These are phyloP conservation scores for Oldenlandia corymbosa DNA, from an alignment of 257 asterid species.

Conservation along the genomic window DNA sequence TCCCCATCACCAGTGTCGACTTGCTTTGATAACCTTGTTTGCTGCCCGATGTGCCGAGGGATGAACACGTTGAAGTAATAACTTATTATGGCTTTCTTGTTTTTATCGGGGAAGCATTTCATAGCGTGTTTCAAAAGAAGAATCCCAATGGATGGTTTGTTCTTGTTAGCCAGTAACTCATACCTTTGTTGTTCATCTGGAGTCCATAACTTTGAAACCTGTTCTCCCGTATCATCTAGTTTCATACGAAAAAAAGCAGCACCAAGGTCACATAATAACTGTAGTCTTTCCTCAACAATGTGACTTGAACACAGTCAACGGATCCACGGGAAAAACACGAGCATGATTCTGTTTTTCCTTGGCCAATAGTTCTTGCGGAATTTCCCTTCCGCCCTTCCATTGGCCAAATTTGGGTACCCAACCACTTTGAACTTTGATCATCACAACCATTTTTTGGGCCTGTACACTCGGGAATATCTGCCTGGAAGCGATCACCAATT, in stretches of 20 bases:
- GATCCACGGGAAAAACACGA: slow-evolving; percentile 40
- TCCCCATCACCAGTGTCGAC: slow-evolving; percentile 54
- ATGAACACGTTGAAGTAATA: slow-evolving; percentile 66
- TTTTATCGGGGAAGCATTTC: slow-evolving; percentile 41
- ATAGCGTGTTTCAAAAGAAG: slow-evolving; percentile 49
- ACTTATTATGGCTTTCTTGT: slow-evolving; percentile 30
- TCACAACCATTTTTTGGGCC: slow-evolving; percentile 25
- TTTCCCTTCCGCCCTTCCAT: slow-evolving; percentile 18
- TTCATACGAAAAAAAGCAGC: slow-evolving; percentile 61
- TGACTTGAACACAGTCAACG: slow-evolving; percentile 45
- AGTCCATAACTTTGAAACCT: slow-evolving; percentile 51
- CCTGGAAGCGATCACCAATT: slow-evolving; percentile 79
- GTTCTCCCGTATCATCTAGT: slow-evolving; percentile 74
- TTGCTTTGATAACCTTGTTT: slow-evolving; percentile 34
- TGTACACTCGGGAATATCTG: slow-evolving; percentile 57
- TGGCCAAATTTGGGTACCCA: slow-evolving; percentile 68
- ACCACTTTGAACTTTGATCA: slow-evolving; percentile 48
- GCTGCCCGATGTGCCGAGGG: slow-evolving; percentile 44
- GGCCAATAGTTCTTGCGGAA: slow-evolving; percentile 37
- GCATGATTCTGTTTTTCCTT: slow-evolving; percentile 54
- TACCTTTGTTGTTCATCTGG: slow-evolving; percentile 42
- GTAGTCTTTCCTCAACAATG: slow-evolving; percentile 41
- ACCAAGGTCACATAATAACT: slow-evolving; percentile 49
- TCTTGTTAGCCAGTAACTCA: slow-evolving; percentile 43
- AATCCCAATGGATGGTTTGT: slow-evolving; percentile 29